Percentiles rank a stretch among this genome's conserved stretches.
Conservation (phyloP, 495 filamentous ascomycete species). For the Xylaria palmicola region DNA sequence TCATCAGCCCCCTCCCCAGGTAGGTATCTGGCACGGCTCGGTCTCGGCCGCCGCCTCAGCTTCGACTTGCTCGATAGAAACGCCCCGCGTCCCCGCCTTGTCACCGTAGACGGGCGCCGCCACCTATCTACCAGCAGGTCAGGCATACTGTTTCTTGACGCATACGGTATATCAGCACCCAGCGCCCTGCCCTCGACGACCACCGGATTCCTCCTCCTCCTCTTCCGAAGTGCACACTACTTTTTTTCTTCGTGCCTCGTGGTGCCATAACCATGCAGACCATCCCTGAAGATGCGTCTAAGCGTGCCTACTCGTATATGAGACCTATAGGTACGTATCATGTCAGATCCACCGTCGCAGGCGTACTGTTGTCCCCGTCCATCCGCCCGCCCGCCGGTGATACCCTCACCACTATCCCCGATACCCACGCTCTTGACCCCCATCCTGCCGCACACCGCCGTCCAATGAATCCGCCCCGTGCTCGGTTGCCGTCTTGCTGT, state of each 20-base stretch:
- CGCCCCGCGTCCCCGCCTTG: neutral
- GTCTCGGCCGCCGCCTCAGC: neutral
- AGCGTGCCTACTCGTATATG: conserved; percentile 39
- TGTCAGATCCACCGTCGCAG: conserved; percentile 25
- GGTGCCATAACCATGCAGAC: conserved; percentile 38
- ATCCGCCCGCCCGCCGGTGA: neutral
- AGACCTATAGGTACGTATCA: conserved; percentile 53
- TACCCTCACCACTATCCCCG: conserved; percentile 22
- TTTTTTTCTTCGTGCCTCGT: conserved; percentile 3
- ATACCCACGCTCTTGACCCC: conserved; percentile 19
- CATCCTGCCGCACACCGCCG: conserved; percentile 23
- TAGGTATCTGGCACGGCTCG: conserved; percentile 3
- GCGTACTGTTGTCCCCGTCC: neutral
- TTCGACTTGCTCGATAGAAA: neutral
- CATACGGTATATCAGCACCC: neutral
- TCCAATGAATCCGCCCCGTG: conserved; percentile 51
- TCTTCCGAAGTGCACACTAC: neutral
- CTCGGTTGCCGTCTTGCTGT: conserved; percentile 33
- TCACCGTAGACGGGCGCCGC: neutral
- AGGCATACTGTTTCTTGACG: too few relatives aligned
- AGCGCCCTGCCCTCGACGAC: neutral
- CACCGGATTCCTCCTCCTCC: too few relatives aligned
- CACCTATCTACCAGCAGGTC: neutral
- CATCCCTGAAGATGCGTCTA: conserved; percentile 40
- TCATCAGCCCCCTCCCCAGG: neutral